Percentiles rank a stretch among this genome's conserved stretches.
Evolutionary conservation across 1,284 basidiomycete genomes (phyloP).

Genomic region (Kalmanozyma brasiliensis): DNA sequence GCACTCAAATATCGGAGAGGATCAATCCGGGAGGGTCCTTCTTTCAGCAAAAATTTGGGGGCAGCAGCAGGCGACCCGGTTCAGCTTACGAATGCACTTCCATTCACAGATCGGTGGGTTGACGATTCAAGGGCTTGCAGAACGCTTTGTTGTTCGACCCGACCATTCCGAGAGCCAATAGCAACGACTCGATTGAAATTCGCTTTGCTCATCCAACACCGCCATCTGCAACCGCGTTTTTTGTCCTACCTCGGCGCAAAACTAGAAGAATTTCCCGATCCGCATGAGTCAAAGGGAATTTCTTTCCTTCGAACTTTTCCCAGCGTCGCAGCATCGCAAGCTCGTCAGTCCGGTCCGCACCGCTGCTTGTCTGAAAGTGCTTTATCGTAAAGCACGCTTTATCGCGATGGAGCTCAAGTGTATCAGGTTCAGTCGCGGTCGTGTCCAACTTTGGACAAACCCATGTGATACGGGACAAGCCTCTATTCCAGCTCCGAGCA

Average conservation of each 20-base stretch:
- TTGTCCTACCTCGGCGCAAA: background rate
- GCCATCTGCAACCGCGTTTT: constrained; percentile 3
- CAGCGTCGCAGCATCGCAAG: too few species aligned
- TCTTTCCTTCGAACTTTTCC: constrained; percentile 1
- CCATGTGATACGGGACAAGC: too few species aligned
- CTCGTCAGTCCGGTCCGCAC: too few species aligned
- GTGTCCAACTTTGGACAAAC: too few species aligned
- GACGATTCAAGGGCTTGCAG: background rate
- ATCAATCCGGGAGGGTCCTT: constrained; percentile 7
- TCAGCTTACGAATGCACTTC: constrained; percentile 35
- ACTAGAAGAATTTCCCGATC: background rate
- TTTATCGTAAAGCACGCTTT: too few species aligned
- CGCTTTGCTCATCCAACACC: background rate
- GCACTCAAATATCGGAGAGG: constrained; percentile 11
- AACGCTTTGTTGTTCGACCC: constrained; percentile 1
- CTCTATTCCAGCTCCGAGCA: too few species aligned
- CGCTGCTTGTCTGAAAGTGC: too few species aligned
- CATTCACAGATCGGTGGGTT: too few species aligned
- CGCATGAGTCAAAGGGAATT: background rate
- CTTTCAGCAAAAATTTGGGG: constrained; percentile 5
- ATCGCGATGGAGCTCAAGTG: too few species aligned
- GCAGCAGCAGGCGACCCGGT: background rate
- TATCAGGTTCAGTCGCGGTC: too few species aligned
- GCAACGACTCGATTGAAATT: constrained; percentile 12
- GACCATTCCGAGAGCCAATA: constrained; percentile 19